These are phyloP conservation scores for Prasinococcaceae sp. DNA, from an alignment of 139 green algal species.

Conservation along the genomic window DNA sequence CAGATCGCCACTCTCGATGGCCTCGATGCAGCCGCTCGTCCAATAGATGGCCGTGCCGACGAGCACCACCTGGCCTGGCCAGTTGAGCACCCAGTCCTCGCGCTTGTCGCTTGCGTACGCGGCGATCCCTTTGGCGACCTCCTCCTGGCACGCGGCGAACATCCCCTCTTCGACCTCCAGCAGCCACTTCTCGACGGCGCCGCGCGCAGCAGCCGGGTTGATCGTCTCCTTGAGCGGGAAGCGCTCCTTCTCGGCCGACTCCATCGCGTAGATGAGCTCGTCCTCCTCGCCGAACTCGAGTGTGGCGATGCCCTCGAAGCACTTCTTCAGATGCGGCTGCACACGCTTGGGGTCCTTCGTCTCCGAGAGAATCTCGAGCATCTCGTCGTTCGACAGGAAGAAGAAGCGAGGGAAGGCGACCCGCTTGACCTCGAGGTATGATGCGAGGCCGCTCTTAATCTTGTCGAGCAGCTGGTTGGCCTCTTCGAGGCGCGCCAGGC, in stretches of 20 bases:
- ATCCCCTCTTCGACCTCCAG: conserved; percentile 43
- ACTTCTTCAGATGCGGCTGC: conserved; percentile 51
- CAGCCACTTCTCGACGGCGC: conserved; percentile 54
- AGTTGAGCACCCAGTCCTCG: conserved; percentile 38
- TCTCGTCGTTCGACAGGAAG: conserved; percentile 39
- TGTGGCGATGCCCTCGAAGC: conserved; percentile 40
- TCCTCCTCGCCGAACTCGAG: conserved; percentile 24
- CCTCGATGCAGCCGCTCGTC: conserved; percentile 16
- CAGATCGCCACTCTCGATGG: conserved; percentile 3
- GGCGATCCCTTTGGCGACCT: conserved; percentile 16
- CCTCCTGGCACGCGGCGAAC: conserved; percentile 41
- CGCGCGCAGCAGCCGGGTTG: conserved; percentile 34
- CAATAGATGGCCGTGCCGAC: conserved; percentile 30
- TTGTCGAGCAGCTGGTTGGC: conserved; percentile 51
- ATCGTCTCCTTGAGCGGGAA: conserved; percentile 36
- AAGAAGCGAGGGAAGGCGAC: conserved; percentile 51
- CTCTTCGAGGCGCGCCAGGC: conserved; percentile 20
- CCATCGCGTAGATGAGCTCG: conserved; percentile 37
- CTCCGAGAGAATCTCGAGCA: conserved; percentile 46
- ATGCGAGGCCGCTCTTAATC: conserved; percentile 57
- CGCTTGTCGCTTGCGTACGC: conserved; percentile 28
- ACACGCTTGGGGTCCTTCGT: conserved; percentile 36
- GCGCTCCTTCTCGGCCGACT: conserved; percentile 37
- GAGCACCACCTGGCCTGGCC: conserved; percentile 35
- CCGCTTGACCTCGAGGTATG: conserved; percentile 60